Evolutionary conservation across 768 basidiomycete genomes (phyloP), one percentile per base, ranked within the genome.

Genomic region (Sistotremastrum suecicum): DNA sequence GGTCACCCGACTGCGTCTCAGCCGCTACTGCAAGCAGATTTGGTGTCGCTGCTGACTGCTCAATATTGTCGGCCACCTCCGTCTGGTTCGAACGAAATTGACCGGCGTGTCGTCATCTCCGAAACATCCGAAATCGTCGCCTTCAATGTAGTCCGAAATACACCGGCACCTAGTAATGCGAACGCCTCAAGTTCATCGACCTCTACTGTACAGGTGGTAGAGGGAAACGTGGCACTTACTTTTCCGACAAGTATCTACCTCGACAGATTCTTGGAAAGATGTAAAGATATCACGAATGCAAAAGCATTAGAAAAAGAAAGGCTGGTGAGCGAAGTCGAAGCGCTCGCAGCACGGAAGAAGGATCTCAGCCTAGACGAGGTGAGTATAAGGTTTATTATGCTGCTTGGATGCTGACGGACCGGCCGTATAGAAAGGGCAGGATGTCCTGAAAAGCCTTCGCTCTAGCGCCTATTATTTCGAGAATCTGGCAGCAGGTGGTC

Each of bases 391-490:
- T 40, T 34, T 38, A 37, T 12, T 34, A 5, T 11, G 41, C 44
- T 10, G 7, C 30, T 5, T 5, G 28, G 31, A 20, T 45, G 12
- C 39, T 31, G 7, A 11, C 5, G 39, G 33, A 28, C 43, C 9
- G n/a, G 1, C 39, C 35, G 28, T 39, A 31, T 5, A 8, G 5
- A 48, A 87, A 83, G 69, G 71, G 41, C 66, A 71, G 52, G 82
- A 88, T 54, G 69, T 75, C 1, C 54, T 85, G 33, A 70, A 73
- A 35, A 74, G 80, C 51, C 58, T 88, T 37, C 69, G 70, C 6
- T 70, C 77, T 3, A 63, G 76, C 1, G 66, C 85, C 33, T 64
- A 81, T 48, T 89, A 87, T 55, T 85, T 77, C 56, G 80, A 86
- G 57, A 63, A 76, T 44, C 66, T 87, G 10, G 80, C 80, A 1